These are phyloP conservation scores for Sclerotiophoma versabilis DNA, from an alignment of 2,329 filamentous ascomycete species.

Conservation along the genomic window DNA sequence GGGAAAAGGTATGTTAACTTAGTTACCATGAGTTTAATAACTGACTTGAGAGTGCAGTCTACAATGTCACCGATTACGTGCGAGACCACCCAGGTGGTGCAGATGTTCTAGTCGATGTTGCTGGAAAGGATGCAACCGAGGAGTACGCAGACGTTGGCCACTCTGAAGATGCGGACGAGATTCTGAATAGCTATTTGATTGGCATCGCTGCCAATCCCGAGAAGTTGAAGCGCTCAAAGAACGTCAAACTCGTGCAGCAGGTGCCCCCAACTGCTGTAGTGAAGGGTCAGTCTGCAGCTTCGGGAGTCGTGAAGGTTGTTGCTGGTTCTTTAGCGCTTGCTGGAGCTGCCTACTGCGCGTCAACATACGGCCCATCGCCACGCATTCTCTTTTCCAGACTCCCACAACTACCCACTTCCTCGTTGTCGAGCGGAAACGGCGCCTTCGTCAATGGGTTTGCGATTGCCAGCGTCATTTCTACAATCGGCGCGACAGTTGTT, in stretches of 20 bases:
- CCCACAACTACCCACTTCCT: constrained; percentile 7
- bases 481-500: constrained; percentile 20
- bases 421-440: constrained; percentile 10
- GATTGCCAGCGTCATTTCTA: constrained; percentile 27
- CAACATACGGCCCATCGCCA: constrained; percentile 18
- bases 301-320: constrained; percentile 14
- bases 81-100: constrained; percentile 63
- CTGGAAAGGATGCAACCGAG: constrained; percentile 52
- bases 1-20: constrained; percentile 45
- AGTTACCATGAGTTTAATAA: background rate
- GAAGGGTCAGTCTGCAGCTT: constrained; percentile 8
- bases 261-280: background rate
- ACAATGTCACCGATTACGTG: constrained; percentile 65
- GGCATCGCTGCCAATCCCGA: constrained; percentile 21
- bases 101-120: constrained; percentile 51
- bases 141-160: constrained; percentile 56
- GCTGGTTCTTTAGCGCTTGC: constrained; percentile 19
- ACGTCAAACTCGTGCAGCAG: constrained; percentile 50
- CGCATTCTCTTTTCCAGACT: constrained; percentile 15
- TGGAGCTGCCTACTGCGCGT: constrained; percentile 19
- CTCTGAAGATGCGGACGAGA: constrained; percentile 55
- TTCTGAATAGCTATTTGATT: constrained; percentile 48
- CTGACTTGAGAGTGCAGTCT: constrained; percentile 53
- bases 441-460: constrained; percentile 26
- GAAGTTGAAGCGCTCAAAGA: constrained; percentile 33